phyloP scores from a whole-genome alignment of 1,284 basidiomycete genomes.

The Coniferiporia sulphurascens region DNA sequence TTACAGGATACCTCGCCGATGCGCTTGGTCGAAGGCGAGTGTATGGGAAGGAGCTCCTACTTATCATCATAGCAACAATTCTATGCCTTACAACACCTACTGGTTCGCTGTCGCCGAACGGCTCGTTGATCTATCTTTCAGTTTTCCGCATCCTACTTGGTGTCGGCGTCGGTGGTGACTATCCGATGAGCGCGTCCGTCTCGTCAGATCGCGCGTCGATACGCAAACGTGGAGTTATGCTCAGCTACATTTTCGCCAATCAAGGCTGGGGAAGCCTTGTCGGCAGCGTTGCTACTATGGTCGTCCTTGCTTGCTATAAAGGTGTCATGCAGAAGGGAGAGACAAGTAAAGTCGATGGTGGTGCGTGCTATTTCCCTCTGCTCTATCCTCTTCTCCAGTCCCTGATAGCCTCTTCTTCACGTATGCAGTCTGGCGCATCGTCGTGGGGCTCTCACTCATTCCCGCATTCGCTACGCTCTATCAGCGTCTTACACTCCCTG shows the following conservation, averaged over 20 bases:
- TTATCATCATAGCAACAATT: constrained; percentile 71
- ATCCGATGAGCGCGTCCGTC: constrained; percentile 73
- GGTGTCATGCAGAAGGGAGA: constrained; percentile 52
- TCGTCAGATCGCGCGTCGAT: constrained; percentile 67
- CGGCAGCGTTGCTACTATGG: constrained; percentile 62
- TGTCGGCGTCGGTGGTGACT: constrained; percentile 78
- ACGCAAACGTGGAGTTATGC: constrained; percentile 67
- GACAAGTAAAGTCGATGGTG: constrained; percentile 60
- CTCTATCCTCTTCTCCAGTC: constrained; percentile 17
- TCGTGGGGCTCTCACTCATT: constrained; percentile 47
- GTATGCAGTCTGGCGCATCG: constrained; percentile 41
- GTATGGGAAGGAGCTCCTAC: constrained; percentile 78
- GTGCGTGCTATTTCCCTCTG: constrained; percentile 32
- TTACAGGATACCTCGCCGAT: constrained; percentile 52
- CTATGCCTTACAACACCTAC: constrained; percentile 49
- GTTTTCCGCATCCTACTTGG: constrained; percentile 70
- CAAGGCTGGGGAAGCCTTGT: constrained; percentile 70
- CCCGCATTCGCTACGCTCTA: constrained; percentile 61
- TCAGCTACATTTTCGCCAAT: constrained; percentile 71
- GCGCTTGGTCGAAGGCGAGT: constrained; percentile 61
- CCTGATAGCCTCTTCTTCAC: constrained; percentile 19
- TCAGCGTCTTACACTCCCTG: constrained; percentile 71
- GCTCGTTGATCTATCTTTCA: constrained; percentile 53
- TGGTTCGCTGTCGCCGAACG: constrained; percentile 39
- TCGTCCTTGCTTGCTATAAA: constrained; percentile 68